Conservation (phyloP, 345 rosid genomes). For the Dovyalis caffra region DNA sequence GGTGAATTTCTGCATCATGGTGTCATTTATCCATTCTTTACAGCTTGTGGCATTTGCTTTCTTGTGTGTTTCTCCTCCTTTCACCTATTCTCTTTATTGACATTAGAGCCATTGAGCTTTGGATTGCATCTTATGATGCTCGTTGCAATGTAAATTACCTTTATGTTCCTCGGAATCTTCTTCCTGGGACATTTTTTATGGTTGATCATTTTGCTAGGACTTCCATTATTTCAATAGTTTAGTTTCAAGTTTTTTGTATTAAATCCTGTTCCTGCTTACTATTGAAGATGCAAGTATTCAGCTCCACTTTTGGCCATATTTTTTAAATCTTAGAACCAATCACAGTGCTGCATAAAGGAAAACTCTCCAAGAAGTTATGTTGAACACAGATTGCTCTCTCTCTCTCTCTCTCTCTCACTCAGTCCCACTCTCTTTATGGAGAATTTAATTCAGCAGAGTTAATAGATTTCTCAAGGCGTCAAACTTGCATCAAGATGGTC, state of each 20-base stretch:
- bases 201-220: background rate
- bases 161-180: background rate
- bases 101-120: background rate
- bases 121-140: too few species aligned
- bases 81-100: background rate
- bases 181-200: background rate
- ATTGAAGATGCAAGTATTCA: too few species aligned
- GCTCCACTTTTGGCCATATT: too few species aligned
- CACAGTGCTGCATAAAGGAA: too few species aligned
- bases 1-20: slow-evolving; percentile 16
- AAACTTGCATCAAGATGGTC: too few species aligned
- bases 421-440: too few species aligned
- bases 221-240: background rate
- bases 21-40: background rate
- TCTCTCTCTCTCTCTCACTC: too few species aligned
- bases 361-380: background rate
- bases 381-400: too few species aligned
- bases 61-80: background rate
- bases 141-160: background rate
- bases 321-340: too few species aligned
- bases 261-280: too few species aligned
- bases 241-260: background rate
- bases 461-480: too few species aligned
- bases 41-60: background rate
- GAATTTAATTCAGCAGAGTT: too few species aligned